Percentiles rank a stretch among this genome's conserved stretches.
Conservation (phyloP, 176 grass and related monocot species). For the Avena sativa region DNA sequence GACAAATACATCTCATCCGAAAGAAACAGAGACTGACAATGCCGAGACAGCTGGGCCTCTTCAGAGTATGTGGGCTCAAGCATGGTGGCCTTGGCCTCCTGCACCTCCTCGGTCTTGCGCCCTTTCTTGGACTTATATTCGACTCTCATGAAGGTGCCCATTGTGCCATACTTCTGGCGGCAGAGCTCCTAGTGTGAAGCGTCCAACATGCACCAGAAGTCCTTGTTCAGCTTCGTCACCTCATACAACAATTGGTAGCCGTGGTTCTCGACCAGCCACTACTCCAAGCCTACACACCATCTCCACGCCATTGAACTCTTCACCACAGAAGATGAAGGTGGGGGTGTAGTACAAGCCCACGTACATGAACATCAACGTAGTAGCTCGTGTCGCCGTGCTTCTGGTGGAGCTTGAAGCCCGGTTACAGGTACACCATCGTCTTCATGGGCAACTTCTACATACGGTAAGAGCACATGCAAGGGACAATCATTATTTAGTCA, state of each 20-base stretch:
- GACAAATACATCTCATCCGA: neutral
- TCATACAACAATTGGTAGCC: conserved; percentile 94
- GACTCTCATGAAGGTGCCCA: conserved; percentile 94
- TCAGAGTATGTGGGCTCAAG: conserved; percentile 78
- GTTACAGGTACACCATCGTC: conserved; percentile 85
- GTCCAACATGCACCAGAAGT: conserved; percentile 99
- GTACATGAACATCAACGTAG: conserved; percentile 82
- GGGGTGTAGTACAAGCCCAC: conserved; percentile 38
- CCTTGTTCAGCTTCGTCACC: conserved; percentile 80
- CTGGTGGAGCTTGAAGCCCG: conserved; percentile 83
- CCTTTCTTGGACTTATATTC: conserved; percentile 99
- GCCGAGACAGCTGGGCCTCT: conserved; percentile 40
- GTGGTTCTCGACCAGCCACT: conserved; percentile 92
- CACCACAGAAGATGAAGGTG: conserved; percentile 57
- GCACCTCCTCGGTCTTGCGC: conserved; percentile 93
- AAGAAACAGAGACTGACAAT: neutral
- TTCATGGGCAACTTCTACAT: conserved; percentile 86
- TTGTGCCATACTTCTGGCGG: conserved; percentile 64
- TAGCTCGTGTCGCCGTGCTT: conserved; percentile 87
- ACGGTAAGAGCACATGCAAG: conserved; percentile 86
- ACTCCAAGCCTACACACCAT: conserved; percentile 67
- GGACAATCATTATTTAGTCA: neutral
- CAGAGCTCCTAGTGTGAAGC: conserved; percentile 84
- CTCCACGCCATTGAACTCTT: conserved; percentile 72
- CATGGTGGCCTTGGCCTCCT: conserved; percentile 87